Evolutionary conservation across 331 rosid species (phyloP).

Genomic region (Quercus tomentella): DNA sequence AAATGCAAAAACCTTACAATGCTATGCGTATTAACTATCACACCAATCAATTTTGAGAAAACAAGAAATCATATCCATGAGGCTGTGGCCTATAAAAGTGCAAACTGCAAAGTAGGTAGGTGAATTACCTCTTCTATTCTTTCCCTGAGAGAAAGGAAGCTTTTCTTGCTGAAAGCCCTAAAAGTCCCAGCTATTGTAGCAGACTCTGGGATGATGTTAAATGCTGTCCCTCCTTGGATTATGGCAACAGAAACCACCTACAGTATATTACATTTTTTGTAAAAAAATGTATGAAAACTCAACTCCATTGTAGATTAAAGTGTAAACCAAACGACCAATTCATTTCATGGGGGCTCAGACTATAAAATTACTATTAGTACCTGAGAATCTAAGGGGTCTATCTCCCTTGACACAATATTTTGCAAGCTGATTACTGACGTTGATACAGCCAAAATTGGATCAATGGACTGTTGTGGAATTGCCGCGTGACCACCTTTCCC

Average conservation of each 20-base stretch:
- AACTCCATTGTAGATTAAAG: neutral
- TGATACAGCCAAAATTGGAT: slow-evolving; percentile 62
- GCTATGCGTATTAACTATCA: no score
- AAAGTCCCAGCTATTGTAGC: slow-evolving; percentile 65
- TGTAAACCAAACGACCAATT: neutral
- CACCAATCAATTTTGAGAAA: no score
- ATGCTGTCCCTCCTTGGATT: slow-evolving; percentile 50
- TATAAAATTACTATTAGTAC: slow-evolving; percentile 9
- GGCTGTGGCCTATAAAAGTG: no score
- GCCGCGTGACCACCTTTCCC: slow-evolving; percentile 71
- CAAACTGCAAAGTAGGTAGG: neutral
- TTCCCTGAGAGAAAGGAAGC: slow-evolving; percentile 40
- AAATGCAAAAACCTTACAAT: no score
- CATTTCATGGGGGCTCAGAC: no score
- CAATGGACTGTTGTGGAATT: slow-evolving; percentile 50
- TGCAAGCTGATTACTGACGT: slow-evolving; percentile 57
- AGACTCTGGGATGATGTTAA: slow-evolving; percentile 59
- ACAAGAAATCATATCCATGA: no score
- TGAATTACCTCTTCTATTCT: slow-evolving; percentile 60
- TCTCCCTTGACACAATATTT: slow-evolving; percentile 57
- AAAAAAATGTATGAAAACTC: neutral
- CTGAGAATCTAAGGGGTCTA: slow-evolving; percentile 65
- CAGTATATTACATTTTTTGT: slow-evolving; percentile 6
- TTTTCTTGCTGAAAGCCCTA: slow-evolving; percentile 59
- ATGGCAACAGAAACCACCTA: slow-evolving; percentile 66